Evolutionary conservation across 78 protist genomes (phyloP).

Genomic region (Chrysochromulina tobinii): DNA sequence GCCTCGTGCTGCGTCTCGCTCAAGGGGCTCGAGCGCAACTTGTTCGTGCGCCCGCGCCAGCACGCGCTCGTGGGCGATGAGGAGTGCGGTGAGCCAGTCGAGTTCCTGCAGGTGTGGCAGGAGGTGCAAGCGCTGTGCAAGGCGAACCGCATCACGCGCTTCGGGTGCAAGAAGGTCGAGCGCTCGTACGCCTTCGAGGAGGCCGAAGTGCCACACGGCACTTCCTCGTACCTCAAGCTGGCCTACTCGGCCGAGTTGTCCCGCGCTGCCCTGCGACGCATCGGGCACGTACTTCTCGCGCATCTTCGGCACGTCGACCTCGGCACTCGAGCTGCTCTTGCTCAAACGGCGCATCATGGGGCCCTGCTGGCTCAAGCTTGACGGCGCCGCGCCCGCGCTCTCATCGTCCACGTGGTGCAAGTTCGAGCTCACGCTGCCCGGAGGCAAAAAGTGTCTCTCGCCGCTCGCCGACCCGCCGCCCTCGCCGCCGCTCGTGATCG

Average conservation of each 20-base stretch:
- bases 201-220: constrained; percentile 11
- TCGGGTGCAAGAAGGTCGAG: constrained; percentile 18
- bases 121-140: constrained; percentile 20
- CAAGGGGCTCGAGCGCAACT: constrained; percentile 32
- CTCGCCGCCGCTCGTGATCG: constrained; percentile 71
- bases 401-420: constrained; percentile 23
- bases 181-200: constrained; percentile 70
- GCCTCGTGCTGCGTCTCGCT: constrained; percentile 52
- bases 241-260: constrained; percentile 40
- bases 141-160: not conserved
- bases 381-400: not conserved
- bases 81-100: not conserved
- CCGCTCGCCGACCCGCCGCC: constrained; percentile 1
- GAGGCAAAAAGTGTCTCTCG: not conserved
- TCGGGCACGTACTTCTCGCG: constrained; percentile 39
- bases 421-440: not conserved
- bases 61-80: too few species aligned
- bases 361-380: constrained; percentile 82
- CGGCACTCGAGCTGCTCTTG: constrained; percentile 72
- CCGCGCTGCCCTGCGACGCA: constrained; percentile 1
- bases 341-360: constrained; percentile 83
- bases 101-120: not conserved
- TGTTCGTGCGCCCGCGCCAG: constrained; percentile 59
- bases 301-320: constrained; percentile 78
- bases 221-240: constrained; percentile 50